Evolutionary conservation across 257 asterid species (phyloP).

Genomic region (Fraxinus americana): DNA sequence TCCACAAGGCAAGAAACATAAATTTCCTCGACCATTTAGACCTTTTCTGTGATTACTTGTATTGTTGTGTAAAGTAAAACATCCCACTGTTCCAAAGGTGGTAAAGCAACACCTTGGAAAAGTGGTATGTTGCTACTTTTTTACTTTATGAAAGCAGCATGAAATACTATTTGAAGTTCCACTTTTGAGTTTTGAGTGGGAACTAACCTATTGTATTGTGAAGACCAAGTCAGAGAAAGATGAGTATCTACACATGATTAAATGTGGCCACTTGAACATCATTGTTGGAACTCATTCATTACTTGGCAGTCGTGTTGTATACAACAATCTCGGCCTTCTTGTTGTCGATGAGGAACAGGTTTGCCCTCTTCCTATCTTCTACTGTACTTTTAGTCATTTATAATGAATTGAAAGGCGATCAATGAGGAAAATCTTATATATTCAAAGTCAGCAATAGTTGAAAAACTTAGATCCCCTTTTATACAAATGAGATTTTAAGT

Average conservation of each 20-base stretch:
- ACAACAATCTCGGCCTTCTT: slow-evolving; percentile 85
- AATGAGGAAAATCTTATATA: background rate
- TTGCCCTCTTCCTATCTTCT: slow-evolving; percentile 35
- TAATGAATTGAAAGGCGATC: background rate
- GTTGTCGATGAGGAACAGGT: slow-evolving; percentile 99
- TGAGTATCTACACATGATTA: slow-evolving; percentile 70
- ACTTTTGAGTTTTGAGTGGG: slow-evolving; percentile 25
- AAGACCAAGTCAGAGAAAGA: slow-evolving; percentile 93
- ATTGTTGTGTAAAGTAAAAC: background rate
- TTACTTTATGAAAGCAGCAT: slow-evolving; percentile 23
- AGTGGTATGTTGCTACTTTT: slow-evolving; percentile 15
- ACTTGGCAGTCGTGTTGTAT: slow-evolving; percentile 90
- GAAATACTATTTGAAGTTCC: slow-evolving; percentile 23
- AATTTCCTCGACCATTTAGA: background rate
- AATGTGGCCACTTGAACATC: slow-evolving; percentile 77
- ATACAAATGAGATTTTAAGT: background rate
- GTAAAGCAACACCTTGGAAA: slow-evolving; percentile 2
- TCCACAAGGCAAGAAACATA: background rate
- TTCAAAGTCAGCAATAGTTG: background rate
- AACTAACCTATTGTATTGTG: slow-evolving; percentile 39
- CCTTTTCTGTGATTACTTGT: background rate
- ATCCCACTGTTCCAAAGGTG: background rate
- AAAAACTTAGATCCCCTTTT: background rate
- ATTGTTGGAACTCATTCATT: slow-evolving; percentile 92
- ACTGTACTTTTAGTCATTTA: slow-evolving; percentile 17